These are phyloP conservation scores for Xylaria longipes DNA, from an alignment of 495 filamentous ascomycete genomes.

Conservation along the genomic window DNA sequence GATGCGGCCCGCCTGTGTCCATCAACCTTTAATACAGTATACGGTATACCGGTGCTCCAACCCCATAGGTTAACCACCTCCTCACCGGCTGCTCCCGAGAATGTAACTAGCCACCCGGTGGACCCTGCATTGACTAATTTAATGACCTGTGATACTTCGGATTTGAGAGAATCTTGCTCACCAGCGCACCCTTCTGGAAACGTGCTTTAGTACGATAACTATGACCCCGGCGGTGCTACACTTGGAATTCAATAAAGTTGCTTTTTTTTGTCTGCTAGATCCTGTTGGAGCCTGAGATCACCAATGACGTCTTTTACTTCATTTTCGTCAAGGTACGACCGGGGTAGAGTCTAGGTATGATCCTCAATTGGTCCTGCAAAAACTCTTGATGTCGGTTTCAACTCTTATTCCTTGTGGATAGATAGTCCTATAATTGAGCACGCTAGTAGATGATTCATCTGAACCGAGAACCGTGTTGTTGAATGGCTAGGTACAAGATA, in stretches of 20 bases:
- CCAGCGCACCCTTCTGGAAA: background rate
- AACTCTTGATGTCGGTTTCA: background rate
- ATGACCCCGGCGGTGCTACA: background rate
- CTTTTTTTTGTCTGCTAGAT: background rate
- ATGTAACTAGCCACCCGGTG: background rate
- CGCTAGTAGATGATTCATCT: background rate
- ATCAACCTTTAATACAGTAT: background rate
- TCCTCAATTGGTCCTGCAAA: background rate
- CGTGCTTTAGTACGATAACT: background rate
- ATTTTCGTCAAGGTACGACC: background rate
- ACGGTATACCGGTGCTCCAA: background rate
- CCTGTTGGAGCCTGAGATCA: background rate
- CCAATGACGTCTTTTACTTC: background rate
- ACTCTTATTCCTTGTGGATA: background rate
- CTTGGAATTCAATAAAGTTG: constrained; percentile 7
- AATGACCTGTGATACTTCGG: background rate
- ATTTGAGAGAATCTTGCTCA: background rate
- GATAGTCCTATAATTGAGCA: too few relatives aligned
- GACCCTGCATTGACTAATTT: background rate
- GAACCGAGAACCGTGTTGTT: background rate
- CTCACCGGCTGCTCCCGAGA: background rate
- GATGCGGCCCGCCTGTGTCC: constrained; percentile 1
- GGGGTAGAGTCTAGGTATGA: background rate
- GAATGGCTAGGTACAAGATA: background rate
- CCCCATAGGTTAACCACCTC: background rate